phyloP scores from a whole-genome alignment of 2,329 filamentous ascomycete genomes.

The Ceratocystis eucalypticola region DNA sequence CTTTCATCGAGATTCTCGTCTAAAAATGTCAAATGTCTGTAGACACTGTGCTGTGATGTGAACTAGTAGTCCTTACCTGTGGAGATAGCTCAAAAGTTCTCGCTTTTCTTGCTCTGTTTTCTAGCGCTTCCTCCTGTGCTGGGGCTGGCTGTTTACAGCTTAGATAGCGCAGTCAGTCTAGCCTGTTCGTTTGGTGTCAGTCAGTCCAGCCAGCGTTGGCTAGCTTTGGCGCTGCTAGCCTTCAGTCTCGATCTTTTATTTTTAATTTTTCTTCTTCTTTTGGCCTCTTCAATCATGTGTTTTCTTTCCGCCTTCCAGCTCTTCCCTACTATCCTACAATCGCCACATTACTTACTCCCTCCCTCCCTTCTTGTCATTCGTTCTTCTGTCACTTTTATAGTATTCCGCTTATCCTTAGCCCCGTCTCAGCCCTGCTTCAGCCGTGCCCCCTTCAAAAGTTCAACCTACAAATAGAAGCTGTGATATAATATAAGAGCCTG shows the following conservation, averaged over 20 bases:
- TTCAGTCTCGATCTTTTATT: background rate
- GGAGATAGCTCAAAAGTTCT: background rate
- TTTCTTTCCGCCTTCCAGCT: background rate
- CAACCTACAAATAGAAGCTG: background rate
- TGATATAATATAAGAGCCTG: background rate
- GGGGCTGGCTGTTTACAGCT: background rate
- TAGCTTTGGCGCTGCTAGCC: too few relatives aligned
- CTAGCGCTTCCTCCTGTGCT: background rate
- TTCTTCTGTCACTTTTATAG: background rate
- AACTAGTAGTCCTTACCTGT: background rate
- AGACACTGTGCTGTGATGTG: background rate
- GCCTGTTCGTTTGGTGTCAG: background rate
- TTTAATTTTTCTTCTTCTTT: background rate
- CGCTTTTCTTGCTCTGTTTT: background rate
- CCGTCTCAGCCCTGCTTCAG: background rate
- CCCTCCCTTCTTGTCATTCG: background rate
- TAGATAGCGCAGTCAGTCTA: too few relatives aligned
- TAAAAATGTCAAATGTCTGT: background rate
- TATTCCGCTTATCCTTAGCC: background rate
- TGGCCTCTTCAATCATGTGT: background rate
- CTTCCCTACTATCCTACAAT: background rate
- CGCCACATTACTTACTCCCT: background rate
- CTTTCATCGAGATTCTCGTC: background rate
- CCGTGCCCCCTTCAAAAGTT: background rate
- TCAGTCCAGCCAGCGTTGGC: background rate